Base-by-base conservation (phyloP, 176 grass and related monocot genomes). In the Carex cristatella region DNA sequence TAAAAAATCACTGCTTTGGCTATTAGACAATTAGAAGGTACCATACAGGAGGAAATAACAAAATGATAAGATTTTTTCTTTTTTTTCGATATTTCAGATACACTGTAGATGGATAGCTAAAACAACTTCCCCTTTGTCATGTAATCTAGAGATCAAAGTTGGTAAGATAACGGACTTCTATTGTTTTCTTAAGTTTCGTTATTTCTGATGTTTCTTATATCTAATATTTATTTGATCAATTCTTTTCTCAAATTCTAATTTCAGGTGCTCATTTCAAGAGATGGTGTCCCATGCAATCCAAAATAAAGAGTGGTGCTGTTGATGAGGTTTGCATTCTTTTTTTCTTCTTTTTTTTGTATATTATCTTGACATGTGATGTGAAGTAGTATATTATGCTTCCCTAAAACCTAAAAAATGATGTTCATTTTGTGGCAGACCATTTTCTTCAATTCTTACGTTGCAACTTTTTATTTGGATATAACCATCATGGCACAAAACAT, bases 271-370 rank as follows among this genome's bases (percentile, higher is more conserved):
- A 99, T 94, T 99, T 99, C 76, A 99, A 95, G 86, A 99, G 92
- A 88, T 94, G 96, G 96, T 99, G 96, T 85, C 91, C 91, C 85
- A 99, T 99, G 96, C 96, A 99, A 61, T 99, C 96, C 61, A 99
- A 99, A 83, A 99, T 99, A 92, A 99, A 94, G 84, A 94, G 70
- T 88, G 93, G 93, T 51, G 93, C 96, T 86, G 93, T 99, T 66
- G 96, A 95, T 42, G 96, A 99, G 96, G 96, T 91, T 87, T 74
- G 44, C 28, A 1, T 68, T 79, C 69, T 28, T 15, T 23, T 46
- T 69, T 28, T 15, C n/a, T 46, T 61, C n/a, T 10, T 15, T 55
- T 84, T 81, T 48, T 51, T 53, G 51, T 72, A 1, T 57, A 65
- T 79, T 73, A 56, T 31, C 28, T 48, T 79, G 19, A 2, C 7